A percentile compares a stretch with the other conserved stretches of the same genome.
phyloP scores from a whole-genome alignment of 1,284 basidiomycete species.

The Ustilago loliicola region DNA sequence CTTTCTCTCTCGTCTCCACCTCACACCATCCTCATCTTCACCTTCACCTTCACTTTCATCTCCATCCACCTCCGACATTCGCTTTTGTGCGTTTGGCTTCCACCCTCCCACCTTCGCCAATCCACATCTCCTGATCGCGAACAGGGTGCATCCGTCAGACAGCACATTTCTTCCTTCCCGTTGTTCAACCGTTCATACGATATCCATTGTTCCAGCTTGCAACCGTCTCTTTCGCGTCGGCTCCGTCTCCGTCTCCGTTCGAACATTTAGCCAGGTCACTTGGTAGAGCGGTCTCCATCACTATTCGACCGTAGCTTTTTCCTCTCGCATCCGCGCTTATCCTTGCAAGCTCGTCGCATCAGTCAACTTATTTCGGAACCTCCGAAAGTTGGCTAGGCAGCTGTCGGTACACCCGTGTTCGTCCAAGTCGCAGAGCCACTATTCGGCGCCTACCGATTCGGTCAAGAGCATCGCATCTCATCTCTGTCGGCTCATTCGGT shows the following conservation, averaged over 20 bases:
- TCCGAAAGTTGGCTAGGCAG: not conserved
- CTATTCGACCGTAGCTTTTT: not conserved
- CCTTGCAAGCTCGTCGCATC: too few species aligned
- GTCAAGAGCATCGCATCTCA: not conserved
- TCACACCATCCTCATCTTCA: conserved; percentile 6
- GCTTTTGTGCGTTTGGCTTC: conserved; percentile 5
- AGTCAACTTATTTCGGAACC: not conserved
- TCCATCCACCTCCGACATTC: not conserved
- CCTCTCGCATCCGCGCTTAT: too few species aligned
- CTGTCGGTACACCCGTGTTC: not conserved
- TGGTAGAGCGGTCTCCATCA: not conserved
- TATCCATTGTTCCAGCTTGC: not conserved
- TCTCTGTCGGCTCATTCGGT: conserved; percentile 9
- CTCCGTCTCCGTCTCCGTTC: not conserved
- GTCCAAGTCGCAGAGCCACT: not conserved
- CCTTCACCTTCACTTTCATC: not conserved
- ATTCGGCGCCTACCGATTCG: not conserved
- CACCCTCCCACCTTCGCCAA: not conserved
- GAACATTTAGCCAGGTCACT: not conserved
- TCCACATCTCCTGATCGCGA: conserved; percentile 12
- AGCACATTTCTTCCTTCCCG: conserved; percentile 4
- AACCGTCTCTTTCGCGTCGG: not conserved
- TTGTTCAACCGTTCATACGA: not conserved
- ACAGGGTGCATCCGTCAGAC: conserved; percentile 13
- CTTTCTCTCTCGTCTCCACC: not conserved